Evolutionary conservation across 306 rosid genomes (phyloP), one percentile per base, ranked within the genome.

Genomic region (Cyamopsis tetragonoloba): DNA sequence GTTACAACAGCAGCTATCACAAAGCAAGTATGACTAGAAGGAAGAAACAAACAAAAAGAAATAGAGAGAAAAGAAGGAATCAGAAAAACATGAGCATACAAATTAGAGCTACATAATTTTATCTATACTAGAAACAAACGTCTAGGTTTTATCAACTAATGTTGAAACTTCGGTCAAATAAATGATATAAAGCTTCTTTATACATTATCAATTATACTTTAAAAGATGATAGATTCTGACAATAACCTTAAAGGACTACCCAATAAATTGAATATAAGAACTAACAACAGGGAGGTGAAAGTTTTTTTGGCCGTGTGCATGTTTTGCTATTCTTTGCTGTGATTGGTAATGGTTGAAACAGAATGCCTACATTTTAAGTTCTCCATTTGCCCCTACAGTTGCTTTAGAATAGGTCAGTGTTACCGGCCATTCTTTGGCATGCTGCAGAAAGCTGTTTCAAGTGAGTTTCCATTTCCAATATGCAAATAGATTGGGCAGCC

Each of bases 1-100:
- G 55, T 66, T 47, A 77, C 2, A 28, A 27, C 30, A 62, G 46
- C 24, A 70, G 47, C 67, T 46, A 70, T 31, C 34, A 64, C n/a
- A 64, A 68, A 50, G 43, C 49, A 70, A 41, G 78, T 5, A 32
- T 31, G 51, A 44, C 38, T 24, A 11, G 2, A 55, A 55, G 4
- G 39, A n/a, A n/a, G n/a, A n/a, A n/a, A n/a, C n/a, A n/a, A n/a
- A 7, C 42, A 23, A 26, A 35, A 11, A 49, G 24, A 14, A 50
- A n/a, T n/a, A n/a, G 34, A 14, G 8, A 7, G 7, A n/a, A n/a
- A n/a, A 49, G 7, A 51, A 70, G 35, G 34, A 18, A n/a, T 20
- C 17, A 27, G 23, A 20, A 50, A 7, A 55, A 2, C 48, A 27
- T 6, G 11, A 22, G 9, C 55, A 65, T 13, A 53, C 13, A 54